Conservation (phyloP, 169 alveolate species). For the Plasmodium vinckei region DNA sequence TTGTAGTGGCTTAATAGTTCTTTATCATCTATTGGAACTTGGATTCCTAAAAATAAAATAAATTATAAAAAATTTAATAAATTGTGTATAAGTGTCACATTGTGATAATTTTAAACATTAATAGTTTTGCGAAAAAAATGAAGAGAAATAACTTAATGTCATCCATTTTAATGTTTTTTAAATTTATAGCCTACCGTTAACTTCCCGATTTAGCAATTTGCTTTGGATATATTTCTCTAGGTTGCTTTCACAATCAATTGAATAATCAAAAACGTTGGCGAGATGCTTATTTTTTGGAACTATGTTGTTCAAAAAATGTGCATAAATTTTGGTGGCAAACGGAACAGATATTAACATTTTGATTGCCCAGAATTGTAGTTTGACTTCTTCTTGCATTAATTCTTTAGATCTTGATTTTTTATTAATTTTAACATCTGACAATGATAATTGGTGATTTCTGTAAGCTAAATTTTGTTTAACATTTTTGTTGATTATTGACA, state of each 20-base stretch:
- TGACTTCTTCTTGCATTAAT: slow-evolving; percentile 87
- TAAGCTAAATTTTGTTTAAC: slow-evolving; percentile 83
- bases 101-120: too few relatives aligned
- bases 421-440: slow-evolving; percentile 83
- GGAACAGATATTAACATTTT: slow-evolving; percentile 90
- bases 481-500: slow-evolving; percentile 82
- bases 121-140: too few relatives aligned
- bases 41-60: slow-evolving; percentile 31
- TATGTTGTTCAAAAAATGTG: slow-evolving; percentile 87
- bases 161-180: too few relatives aligned
- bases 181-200: slow-evolving; percentile 22
- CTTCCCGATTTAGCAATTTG: slow-evolving; percentile 67
- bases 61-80: not conserved
- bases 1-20: slow-evolving; percentile 54
- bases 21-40: slow-evolving; percentile 65
- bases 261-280: slow-evolving; percentile 74
- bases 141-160: too few relatives aligned
- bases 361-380: slow-evolving; percentile 90
- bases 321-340: slow-evolving; percentile 87
- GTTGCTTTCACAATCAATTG: slow-evolving; percentile 78
- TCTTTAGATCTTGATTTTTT: slow-evolving; percentile 84
- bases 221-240: slow-evolving; percentile 78
- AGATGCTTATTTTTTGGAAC: slow-evolving; percentile 78
- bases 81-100: too few relatives aligned
- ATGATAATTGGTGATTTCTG: slow-evolving; percentile 82